Percentiles rank a stretch among this genome's conserved stretches.
Conservation (phyloP, 2,329 filamentous ascomycete genomes). For the Fusarium vanettenii region DNA sequence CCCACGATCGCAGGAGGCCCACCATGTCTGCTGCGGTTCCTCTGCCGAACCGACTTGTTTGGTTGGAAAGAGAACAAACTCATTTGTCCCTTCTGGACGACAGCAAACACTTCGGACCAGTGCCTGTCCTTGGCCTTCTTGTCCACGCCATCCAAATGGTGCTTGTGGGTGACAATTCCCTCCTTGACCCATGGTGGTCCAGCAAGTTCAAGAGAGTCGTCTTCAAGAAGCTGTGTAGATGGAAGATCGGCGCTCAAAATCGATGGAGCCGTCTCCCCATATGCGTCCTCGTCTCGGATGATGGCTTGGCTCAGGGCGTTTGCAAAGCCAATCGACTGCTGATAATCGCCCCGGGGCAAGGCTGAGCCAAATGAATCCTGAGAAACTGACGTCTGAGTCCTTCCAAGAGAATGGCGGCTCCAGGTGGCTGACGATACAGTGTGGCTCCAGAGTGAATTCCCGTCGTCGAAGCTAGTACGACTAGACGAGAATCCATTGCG, state of each 20-base stretch:
- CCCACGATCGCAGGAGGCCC: conserved; percentile 77
- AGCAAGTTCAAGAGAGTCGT: conserved; percentile 89
- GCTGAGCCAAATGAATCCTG: conserved; percentile 89
- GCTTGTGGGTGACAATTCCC: conserved; percentile 94
- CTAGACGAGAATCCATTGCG: conserved; percentile 88
- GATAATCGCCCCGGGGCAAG: conserved; percentile 82
- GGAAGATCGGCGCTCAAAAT: conserved; percentile 70
- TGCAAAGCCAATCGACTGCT: conserved; percentile 97
- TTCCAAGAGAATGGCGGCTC: conserved; percentile 93
- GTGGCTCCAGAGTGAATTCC: conserved; percentile 90
- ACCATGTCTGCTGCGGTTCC: conserved; percentile 66
- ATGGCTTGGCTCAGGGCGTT: conserved; percentile 97
- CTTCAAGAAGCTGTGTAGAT: conserved; percentile 79
- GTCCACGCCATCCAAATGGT: conserved; percentile 90
- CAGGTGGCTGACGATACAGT: conserved; percentile 87
- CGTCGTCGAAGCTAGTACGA: conserved; percentile 93
- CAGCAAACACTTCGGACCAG: conserved; percentile 95
- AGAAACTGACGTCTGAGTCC: conserved; percentile 91
- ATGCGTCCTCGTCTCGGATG: conserved; percentile 84
- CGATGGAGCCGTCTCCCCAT: conserved; percentile 59
- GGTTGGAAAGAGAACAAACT: conserved; percentile 92
- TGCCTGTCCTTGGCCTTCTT: conserved; percentile 94
- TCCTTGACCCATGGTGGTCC: conserved; percentile 99
- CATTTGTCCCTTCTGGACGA: conserved; percentile 94
- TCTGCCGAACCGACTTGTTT: conserved; percentile 80